Conservation (phyloP, 1,139 yeast species). For the Magnusiomyces suaveolens region DNA sequence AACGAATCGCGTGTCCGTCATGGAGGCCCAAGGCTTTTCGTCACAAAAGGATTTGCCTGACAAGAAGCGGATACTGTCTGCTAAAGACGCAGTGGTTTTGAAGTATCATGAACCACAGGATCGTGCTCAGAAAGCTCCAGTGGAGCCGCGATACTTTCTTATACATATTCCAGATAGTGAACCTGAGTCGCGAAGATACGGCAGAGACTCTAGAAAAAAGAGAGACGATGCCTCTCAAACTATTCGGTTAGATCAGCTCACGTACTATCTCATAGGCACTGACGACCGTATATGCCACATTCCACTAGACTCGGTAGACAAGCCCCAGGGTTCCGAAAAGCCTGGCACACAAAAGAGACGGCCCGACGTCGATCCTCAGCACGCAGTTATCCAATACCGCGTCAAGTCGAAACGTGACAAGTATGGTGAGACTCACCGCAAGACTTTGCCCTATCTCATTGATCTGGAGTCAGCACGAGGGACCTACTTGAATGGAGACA, state of each 20-base stretch:
- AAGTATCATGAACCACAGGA: constrained; percentile 41
- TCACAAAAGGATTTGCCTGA: neutral
- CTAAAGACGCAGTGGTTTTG: constrained; percentile 27
- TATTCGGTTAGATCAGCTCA: constrained; percentile 28
- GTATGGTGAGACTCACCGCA: constrained; percentile 18
- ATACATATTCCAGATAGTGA: neutral
- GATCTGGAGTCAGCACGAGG: constrained; percentile 50
- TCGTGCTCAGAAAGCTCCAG: constrained; percentile 20
- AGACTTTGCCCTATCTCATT: constrained; percentile 36
- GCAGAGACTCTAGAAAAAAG: constrained; percentile 21
- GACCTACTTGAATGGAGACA: constrained; percentile 40
- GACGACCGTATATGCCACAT: constrained; percentile 40
- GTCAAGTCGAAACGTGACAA: constrained; percentile 18
- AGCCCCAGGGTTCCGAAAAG: no score
- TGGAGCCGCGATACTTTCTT: neutral
- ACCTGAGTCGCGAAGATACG: neutral
- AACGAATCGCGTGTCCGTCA: constrained; percentile 24
- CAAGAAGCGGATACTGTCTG: neutral
- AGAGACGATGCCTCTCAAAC: constrained; percentile 19
- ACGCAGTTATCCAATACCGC: constrained; percentile 48
- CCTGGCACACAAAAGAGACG: neutral
- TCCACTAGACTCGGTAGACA: no score
- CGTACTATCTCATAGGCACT: constrained; percentile 40
- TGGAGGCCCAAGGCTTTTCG: neutral
- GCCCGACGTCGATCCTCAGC: constrained; percentile 31